Base-by-base conservation (phyloP, 2,329 filamentous ascomycete genomes). In the Akanthomyces dipterigenus region DNA sequence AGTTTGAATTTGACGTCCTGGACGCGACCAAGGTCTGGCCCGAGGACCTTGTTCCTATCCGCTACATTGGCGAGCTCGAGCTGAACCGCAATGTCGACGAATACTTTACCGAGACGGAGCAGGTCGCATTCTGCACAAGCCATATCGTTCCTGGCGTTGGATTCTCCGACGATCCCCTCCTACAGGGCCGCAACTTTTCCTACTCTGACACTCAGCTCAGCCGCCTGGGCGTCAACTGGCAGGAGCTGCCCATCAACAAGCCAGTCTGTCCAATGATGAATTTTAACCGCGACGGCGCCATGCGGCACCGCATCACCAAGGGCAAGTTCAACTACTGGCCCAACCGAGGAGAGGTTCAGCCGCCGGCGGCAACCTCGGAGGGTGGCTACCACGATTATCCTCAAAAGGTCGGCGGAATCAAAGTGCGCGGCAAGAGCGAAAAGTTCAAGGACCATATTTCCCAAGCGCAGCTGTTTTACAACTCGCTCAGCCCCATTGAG, bases 11-110 rank as follows among this genome's bases (percentile, higher is more conserved):
- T 63, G 91, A 95, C 68, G 88, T 93, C 34, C 82, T 96, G 1
- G 91, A 96, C 66, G 87, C 90, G 1, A 96, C 91, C 42, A 95
- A 96, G 76, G 74, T 93, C 28, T 95, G 90, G 90, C 91, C 90
- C 0, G 89, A 95, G 70, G 88, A 93, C 14, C 74, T 86, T 0
- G 78, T 92, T 0, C 90, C 90, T 0, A 80, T 93, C 22, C 82
- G 88, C 8, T 90, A 91, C 69, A 89, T 96, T 61, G 91, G 90
- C 43, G 84, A 93, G 72, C 71, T 96, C 1, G 87, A 93, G 70
- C 81, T 96, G 6, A 93, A 95, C 78, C 82, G 83, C 59, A 93
- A 91, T 63, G 80, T 89, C 1, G 89, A 93, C 65, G 90, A 96
- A 70, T 95, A 83, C 76, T 95, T 95, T 75, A 80, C 90, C 0